These are phyloP conservation scores for Emydomyces testavorans DNA, from an alignment of 2,329 filamentous ascomycete species.

Conservation along the genomic window DNA sequence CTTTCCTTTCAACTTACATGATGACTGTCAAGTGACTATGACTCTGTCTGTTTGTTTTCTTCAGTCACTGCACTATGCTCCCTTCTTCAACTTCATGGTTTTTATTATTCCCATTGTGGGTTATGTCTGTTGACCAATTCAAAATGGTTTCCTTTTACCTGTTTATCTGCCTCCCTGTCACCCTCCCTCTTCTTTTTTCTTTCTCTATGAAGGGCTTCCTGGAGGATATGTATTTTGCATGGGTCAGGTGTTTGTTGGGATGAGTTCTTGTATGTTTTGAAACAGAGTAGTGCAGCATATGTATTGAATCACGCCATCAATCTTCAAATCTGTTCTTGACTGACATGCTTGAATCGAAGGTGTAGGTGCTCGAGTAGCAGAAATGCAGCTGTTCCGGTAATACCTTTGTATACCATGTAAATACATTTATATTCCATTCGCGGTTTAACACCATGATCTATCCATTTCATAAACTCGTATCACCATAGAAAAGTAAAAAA, in stretches of 20 bases:
- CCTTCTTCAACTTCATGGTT: background rate
- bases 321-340: background rate
- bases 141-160: background rate
- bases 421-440: too few relatives aligned
- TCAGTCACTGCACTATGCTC: background rate
- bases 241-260: conserved; percentile 8
- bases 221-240: conserved; percentile 10
- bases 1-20: background rate
- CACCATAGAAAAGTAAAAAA: background rate
- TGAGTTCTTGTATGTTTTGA: conserved; percentile 2
- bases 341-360: too few relatives aligned
- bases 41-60: background rate
- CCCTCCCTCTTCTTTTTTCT: background rate
- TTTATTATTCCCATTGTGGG: background rate
- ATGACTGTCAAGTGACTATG: background rate
- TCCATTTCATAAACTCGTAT: conserved; percentile 13
- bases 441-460: too few relatives aligned
- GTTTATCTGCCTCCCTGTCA: too few relatives aligned
- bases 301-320: background rate
- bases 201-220: conserved; percentile 4
- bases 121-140: background rate
- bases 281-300: conserved; percentile 6
- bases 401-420: too few relatives aligned
- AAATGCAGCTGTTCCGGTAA: too few relatives aligned
- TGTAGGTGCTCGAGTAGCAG: too few relatives aligned